Evolutionary conservation across 495 filamentous ascomycete species (phyloP), one percentile per base, ranked within the genome.

Genomic region (Podospora pseudoanserina): DNA sequence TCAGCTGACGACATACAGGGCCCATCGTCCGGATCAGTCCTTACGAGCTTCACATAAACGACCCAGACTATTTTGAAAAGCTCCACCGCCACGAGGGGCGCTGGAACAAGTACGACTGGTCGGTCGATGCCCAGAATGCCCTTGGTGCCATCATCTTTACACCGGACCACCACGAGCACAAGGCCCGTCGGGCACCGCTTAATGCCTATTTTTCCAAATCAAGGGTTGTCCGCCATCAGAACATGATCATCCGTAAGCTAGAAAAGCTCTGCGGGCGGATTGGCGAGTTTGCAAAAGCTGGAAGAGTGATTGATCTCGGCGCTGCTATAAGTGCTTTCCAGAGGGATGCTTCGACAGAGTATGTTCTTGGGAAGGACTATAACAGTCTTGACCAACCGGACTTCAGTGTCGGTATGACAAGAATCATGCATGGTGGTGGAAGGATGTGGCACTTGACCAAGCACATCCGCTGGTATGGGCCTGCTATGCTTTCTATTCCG

Each of bases 11-110:
- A 2, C 23, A 23, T 23, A 23, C 6, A 78, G 74, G 76, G 28
- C 74, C 76, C 13, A 77, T 79, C 15, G 68, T 79, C 55, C 73
- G 76, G 32, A 79, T 77, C 63, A 74, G 70, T 59, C 77, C 77
- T 1, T 34, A 74, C 59, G 76, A 79, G 62, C 67, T 79, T 13
- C 75, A 78, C 54, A 65, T 79, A 13, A 68, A 66, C 57, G 77
- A 78, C 53, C 59, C 75, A 16, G 55, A 66, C 20, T 78, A 73
- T 65, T 75, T 70, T 63, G 71, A 77, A 55, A 71, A 64, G 32
- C 65, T 79, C 15, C 78, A 78, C 65, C 68, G 75, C 61, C 63
- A 71, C 26, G 75, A 76, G 15, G 72, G 73, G n/a, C 67, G 67
- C 0, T 75, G 76, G 70, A 44, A 75, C 64, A 78, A 76, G 62